A percentile compares a stretch with the other conserved stretches of the same genome.
These are phyloP conservation scores for Cryoendolithus antarcticus DNA, from an alignment of 2,329 filamentous ascomycete genomes.

Conservation along the genomic window DNA sequence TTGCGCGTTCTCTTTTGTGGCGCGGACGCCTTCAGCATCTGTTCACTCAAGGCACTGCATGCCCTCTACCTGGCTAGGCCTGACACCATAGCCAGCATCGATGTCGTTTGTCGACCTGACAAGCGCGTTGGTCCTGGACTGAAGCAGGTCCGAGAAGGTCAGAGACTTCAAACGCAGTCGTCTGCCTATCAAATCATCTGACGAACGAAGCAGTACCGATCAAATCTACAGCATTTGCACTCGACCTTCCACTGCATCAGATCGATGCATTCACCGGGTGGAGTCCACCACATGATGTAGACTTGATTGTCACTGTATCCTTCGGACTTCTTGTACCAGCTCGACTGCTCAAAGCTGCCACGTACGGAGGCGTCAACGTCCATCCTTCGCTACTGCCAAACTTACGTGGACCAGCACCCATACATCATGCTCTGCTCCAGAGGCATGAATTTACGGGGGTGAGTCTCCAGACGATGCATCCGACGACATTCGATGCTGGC, in stretches of 20 bases:
- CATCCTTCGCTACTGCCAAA: slow-evolving; percentile 75
- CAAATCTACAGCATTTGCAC: slow-evolving; percentile 47
- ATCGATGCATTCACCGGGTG: slow-evolving; percentile 74
- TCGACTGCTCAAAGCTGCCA: slow-evolving; percentile 54
- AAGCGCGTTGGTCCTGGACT: slow-evolving; percentile 67
- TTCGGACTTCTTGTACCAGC: slow-evolving; percentile 83
- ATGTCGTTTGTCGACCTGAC: slow-evolving; percentile 71
- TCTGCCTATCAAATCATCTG: slow-evolving; percentile 4
- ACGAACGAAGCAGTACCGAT: slow-evolving; percentile 53
- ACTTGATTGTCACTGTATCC: slow-evolving; percentile 82
- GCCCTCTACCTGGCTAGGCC: slow-evolving; percentile 29
- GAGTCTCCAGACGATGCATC: slow-evolving; percentile 76
- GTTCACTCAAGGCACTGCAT: slow-evolving; percentile 58
- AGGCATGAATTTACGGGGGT: slow-evolving; percentile 54
- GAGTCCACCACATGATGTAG: slow-evolving; percentile 45
- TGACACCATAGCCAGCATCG: slow-evolving; percentile 57
- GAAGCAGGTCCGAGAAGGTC: slow-evolving; percentile 56
- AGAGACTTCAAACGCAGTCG: slow-evolving; percentile 7
- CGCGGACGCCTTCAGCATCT: slow-evolving; percentile 79
- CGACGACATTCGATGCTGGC: slow-evolving; percentile 65
- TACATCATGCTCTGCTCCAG: slow-evolving; percentile 70
- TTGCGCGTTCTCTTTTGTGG: slow-evolving; percentile 87
- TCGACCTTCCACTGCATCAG: slow-evolving; percentile 58
- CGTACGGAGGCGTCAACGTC: slow-evolving; percentile 82
- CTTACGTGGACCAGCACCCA: slow-evolving; percentile 72